phyloP scores from a whole-genome alignment of 352 stramenopile species.

The Achlya hypogyna region DNA sequence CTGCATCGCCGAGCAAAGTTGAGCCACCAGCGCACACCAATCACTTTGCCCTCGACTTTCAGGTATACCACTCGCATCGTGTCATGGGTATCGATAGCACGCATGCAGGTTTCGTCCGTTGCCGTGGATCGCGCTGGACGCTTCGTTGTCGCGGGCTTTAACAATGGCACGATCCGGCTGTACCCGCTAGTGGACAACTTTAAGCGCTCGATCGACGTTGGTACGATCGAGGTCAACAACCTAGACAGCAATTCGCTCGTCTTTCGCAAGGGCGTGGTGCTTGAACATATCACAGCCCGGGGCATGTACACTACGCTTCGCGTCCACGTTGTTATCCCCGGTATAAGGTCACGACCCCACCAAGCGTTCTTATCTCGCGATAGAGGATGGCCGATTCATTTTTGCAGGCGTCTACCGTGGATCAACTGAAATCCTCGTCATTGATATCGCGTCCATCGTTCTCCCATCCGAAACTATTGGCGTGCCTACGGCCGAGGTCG shows the following conservation, averaged over 20 bases:
- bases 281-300: slow-evolving; percentile 71
- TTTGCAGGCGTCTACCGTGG: slow-evolving; percentile 78
- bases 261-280: slow-evolving; percentile 59
- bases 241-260: slow-evolving; percentile 36
- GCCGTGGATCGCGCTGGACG: slow-evolving; percentile 51
- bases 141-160: slow-evolving; percentile 74
- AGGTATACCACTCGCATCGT: background rate
- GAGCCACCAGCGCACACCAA: background rate
- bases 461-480: slow-evolving; percentile 42
- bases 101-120: slow-evolving; percentile 54
- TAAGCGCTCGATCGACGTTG: background rate
- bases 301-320: slow-evolving; percentile 80
- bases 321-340: slow-evolving; percentile 57
- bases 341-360: no score
- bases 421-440: slow-evolving; percentile 78
- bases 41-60: slow-evolving; percentile 17
- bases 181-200: slow-evolving; percentile 42
- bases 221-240: background rate
- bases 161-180: slow-evolving; percentile 53
- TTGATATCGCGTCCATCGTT: slow-evolving; percentile 70
- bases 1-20: background rate
- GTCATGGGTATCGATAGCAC: background rate
- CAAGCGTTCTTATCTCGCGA: no score
- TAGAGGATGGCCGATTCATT: slow-evolving; percentile 71
- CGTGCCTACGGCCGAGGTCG: slow-evolving; percentile 35